A percentile compares a stretch with the other conserved stretches of the same genome.
Evolutionary conservation across 2,329 filamentous ascomycete species (phyloP).

Genomic region (Trichophaea hybrida): DNA sequence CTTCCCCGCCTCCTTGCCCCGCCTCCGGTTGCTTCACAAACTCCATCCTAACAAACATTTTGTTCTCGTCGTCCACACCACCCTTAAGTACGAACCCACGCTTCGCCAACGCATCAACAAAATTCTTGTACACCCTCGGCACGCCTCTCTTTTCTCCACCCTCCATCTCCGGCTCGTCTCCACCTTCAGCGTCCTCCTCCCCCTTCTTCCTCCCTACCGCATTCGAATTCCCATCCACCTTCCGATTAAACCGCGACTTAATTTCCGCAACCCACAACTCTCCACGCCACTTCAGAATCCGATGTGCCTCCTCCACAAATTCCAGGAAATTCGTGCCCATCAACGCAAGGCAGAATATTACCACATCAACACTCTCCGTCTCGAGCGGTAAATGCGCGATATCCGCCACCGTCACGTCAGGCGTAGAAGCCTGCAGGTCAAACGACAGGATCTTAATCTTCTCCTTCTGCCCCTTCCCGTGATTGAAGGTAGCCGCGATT

Average conservation of each 20-base stretch:
- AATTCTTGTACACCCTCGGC: constrained; percentile 66
- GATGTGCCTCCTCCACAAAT: constrained; percentile 91
- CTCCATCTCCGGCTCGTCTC: constrained; percentile 53
- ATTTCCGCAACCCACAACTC: constrained; percentile 97
- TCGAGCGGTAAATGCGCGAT: constrained; percentile 67
- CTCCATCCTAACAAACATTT: constrained; percentile 97
- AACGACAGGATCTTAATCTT: constrained; percentile 65
- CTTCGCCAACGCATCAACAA: constrained; percentile 66
- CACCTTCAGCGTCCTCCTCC: constrained; percentile 32
- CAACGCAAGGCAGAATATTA: constrained; percentile 86
- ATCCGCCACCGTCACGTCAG: constrained; percentile 64
- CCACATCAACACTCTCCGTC: constrained; percentile 65
- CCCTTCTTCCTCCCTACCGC: constrained; percentile 39
- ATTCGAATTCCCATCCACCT: constrained; percentile 46
- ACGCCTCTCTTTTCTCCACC: constrained; percentile 49
- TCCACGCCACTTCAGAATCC: constrained; percentile 80
- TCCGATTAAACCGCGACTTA: constrained; percentile 71
- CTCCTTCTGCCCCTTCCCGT: constrained; percentile 29
- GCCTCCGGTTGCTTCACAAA: constrained; percentile 66
- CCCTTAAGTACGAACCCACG: constrained; percentile 74
- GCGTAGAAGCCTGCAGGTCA: constrained; percentile 61
- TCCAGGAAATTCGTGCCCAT: constrained; percentile 99
- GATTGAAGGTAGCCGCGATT: constrained; percentile 48
- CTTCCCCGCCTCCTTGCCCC: constrained; percentile 21
- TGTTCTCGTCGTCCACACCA: constrained; percentile 70